These are phyloP conservation scores for Pestalotiopsis sp. DNA, from an alignment of 2,329 filamentous ascomycete species.

Conservation along the genomic window DNA sequence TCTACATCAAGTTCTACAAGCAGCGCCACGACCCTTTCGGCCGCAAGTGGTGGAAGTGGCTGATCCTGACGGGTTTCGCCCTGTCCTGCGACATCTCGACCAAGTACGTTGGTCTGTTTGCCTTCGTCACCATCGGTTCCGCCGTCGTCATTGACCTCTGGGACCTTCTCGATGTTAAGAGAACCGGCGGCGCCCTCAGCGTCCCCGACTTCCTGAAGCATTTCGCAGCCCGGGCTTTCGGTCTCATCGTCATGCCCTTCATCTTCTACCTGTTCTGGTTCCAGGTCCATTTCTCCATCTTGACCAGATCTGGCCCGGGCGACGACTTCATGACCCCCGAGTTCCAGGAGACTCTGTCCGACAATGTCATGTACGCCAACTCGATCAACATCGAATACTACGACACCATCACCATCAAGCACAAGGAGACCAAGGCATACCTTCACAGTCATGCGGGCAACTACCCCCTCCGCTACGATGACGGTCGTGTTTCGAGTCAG, in stretches of 20 bases:
- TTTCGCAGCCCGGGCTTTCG: constrained; percentile 83
- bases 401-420: constrained; percentile 82
- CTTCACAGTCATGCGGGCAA: constrained; percentile 89
- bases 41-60: constrained; percentile 99
- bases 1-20: constrained; percentile 98
- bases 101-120: constrained; percentile 96
- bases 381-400: constrained; percentile 87
- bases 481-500: constrained; percentile 95
- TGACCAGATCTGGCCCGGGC: constrained; percentile 85
- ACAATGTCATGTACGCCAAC: constrained; percentile 90
- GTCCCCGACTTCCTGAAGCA: constrained; percentile 85
- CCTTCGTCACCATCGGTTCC: constrained; percentile 94
- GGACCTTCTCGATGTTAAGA: constrained; percentile 89
- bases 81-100: constrained; percentile 97
- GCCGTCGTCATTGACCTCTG: constrained; percentile 94
- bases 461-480: constrained; percentile 95
- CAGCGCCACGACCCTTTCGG: constrained; percentile 85
- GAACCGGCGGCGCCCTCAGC: constrained; percentile 77
- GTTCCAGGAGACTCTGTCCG: constrained; percentile 95
- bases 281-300: constrained; percentile 95
- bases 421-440: constrained; percentile 97
- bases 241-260: constrained; percentile 88
- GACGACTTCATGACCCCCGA: constrained; percentile 99
- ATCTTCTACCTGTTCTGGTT: constrained; percentile 99
- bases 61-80: constrained; percentile 89